Evolutionary conservation across 306 rosid genomes (phyloP).

Genomic region (Ziziphus jujuba): DNA sequence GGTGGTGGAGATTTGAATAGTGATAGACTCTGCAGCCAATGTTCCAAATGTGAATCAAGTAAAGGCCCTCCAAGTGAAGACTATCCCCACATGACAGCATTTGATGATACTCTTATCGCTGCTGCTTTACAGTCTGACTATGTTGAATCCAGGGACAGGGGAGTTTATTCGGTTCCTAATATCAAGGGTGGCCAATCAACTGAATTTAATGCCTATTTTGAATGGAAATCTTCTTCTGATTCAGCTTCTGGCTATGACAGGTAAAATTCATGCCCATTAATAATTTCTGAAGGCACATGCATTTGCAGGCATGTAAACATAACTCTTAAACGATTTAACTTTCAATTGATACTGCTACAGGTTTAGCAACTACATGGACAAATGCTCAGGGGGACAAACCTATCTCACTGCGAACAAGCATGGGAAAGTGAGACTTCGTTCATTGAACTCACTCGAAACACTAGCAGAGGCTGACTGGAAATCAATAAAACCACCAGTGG

Average conservation of each 20-base stretch:
- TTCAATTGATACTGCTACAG: not conserved
- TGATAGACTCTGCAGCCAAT: constrained; percentile 30
- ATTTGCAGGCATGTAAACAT: too few relatives aligned
- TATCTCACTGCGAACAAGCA: constrained; percentile 39
- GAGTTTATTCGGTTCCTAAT: constrained; percentile 34
- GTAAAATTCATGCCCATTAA: not conserved
- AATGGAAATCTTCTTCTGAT: constrained; percentile 43
- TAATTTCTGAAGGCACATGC: too few relatives aligned
- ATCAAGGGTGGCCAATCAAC: constrained; percentile 39
- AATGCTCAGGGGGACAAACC: constrained; percentile 29
- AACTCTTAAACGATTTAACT: too few relatives aligned
- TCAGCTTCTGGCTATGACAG: constrained; percentile 36
- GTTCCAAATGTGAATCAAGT: constrained; percentile 31
- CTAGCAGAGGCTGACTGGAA: constrained; percentile 39
- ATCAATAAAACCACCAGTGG: constrained; percentile 28
- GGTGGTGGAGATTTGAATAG: constrained; percentile 24
- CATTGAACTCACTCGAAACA: constrained; percentile 31
- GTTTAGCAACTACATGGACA: constrained; percentile 48
- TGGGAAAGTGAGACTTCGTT: constrained; percentile 30
- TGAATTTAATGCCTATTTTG: constrained; percentile 32
- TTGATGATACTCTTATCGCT: constrained; percentile 32
- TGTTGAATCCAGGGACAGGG: constrained; percentile 30
- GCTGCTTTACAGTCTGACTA: constrained; percentile 38
- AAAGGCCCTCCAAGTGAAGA: constrained; percentile 35
- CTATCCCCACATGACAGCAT: constrained; percentile 40